These are phyloP conservation scores for Termitomyces sp. DNA, from an alignment of 768 basidiomycete genomes.

Conservation along the genomic window DNA sequence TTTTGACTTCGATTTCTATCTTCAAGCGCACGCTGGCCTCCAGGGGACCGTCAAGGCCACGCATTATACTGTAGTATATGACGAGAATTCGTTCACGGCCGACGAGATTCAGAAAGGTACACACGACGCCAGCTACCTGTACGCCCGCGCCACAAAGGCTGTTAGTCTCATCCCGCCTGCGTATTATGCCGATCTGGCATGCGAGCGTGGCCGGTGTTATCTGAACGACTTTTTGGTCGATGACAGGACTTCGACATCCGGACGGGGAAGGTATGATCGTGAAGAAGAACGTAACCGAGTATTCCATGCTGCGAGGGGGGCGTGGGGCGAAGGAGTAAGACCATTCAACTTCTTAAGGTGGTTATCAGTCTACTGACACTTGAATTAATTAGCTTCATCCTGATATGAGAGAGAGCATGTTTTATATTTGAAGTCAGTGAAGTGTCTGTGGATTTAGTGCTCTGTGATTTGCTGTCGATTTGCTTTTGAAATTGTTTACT, in stretches of 20 bases:
- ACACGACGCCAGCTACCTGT: conserved; percentile 68
- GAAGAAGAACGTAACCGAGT: conserved; percentile 40
- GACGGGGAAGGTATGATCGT: conserved; percentile 29
- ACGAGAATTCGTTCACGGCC: conserved; percentile 67
- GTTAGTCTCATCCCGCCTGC: conserved; percentile 81
- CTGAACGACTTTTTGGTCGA: conserved; percentile 69
- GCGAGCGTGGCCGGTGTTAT: conserved; percentile 77
- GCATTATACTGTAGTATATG: conserved; percentile 79
- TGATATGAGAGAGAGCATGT: conserved; percentile 66
- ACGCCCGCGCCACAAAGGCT: conserved; percentile 80
- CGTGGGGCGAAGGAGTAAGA: conserved; percentile 57
- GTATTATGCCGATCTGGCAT: conserved; percentile 81
- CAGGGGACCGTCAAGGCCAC: conserved; percentile 73
- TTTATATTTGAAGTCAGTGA: conserved; percentile 54
- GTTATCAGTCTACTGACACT: neutral
- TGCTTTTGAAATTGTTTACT: neutral
- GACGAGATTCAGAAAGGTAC: conserved; percentile 76
- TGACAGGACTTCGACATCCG: conserved; percentile 40
- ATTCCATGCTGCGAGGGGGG: conserved; percentile 41
- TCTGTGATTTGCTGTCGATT: neutral
- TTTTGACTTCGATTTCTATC: conserved; percentile 66
- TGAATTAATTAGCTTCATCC: conserved; percentile 41
- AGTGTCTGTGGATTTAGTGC: neutral
- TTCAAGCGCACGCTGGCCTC: conserved; percentile 74
- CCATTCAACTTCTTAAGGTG: neutral